These are phyloP conservation scores for Microdochium trichocladiopsis DNA, from an alignment of 2,329 filamentous ascomycete genomes.

Conservation along the genomic window DNA sequence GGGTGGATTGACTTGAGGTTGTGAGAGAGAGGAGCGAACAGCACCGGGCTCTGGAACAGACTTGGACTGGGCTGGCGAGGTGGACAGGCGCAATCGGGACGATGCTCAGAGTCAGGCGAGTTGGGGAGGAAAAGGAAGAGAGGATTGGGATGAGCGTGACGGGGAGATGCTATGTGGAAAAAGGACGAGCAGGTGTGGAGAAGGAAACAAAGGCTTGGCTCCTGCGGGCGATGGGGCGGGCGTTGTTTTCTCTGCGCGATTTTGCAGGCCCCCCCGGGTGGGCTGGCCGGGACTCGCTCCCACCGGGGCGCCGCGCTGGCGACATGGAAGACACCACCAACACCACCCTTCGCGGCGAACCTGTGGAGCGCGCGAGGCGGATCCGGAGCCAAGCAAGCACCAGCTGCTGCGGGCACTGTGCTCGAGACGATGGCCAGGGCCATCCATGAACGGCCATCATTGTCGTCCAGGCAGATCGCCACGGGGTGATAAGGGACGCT, in stretches of 20 bases:
- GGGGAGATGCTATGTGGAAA: neutral
- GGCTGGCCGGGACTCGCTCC: neutral
- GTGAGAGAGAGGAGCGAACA: neutral
- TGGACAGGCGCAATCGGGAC: conserved; percentile 5
- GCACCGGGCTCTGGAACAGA: neutral
- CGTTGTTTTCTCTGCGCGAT: conserved; percentile 20
- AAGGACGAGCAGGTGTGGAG: conserved; percentile 1
- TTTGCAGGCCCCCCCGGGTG: conserved; percentile 15
- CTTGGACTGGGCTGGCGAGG: neutral
- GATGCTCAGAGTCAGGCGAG: conserved; percentile 25
- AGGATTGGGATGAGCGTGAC: neutral
- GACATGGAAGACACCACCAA: neutral
- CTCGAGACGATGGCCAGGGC: too few relatives aligned
- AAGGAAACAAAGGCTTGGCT: conserved; percentile 16
- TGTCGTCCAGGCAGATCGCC: too few relatives aligned
- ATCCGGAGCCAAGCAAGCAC: too few relatives aligned
- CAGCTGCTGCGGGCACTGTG: too few relatives aligned
- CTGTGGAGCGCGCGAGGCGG: too few relatives aligned
- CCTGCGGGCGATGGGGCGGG: conserved; percentile 16
- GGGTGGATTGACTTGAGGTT: neutral
- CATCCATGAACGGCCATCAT: too few relatives aligned
- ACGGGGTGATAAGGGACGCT: too few relatives aligned
- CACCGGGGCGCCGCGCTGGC: neutral
- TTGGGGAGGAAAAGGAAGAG: conserved; percentile 15
- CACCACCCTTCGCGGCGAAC: neutral